These are phyloP conservation scores for Galerina marginata DNA, from an alignment of 768 basidiomycete genomes.

Conservation along the genomic window DNA sequence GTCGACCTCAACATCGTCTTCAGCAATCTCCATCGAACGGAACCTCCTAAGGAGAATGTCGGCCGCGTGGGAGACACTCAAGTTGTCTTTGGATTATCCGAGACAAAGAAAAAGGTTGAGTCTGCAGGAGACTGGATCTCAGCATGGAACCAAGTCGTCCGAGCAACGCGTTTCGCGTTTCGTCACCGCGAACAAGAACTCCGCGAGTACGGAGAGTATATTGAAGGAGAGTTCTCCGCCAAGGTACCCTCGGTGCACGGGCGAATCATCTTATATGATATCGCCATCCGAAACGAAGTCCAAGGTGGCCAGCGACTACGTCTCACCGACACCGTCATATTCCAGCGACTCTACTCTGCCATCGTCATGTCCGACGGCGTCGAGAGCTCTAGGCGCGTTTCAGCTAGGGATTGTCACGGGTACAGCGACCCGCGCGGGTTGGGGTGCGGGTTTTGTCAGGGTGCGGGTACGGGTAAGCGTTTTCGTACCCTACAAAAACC, in stretches of 20 bases:
- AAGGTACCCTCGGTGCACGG: background rate
- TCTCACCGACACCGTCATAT: slow-evolving; percentile 16
- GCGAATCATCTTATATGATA: slow-evolving; percentile 20
- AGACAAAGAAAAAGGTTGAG: slow-evolving; percentile 20
- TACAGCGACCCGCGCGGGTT: too few relatives aligned
- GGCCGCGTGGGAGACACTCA: slow-evolving; percentile 20
- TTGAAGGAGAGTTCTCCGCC: slow-evolving; percentile 29
- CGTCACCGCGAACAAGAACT: slow-evolving; percentile 29
- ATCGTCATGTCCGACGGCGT: slow-evolving; percentile 7
- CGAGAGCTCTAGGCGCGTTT: background rate
- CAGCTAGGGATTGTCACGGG: too few relatives aligned
- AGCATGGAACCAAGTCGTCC: slow-evolving; percentile 22
- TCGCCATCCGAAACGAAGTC: slow-evolving; percentile 16
- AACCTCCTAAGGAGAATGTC: slow-evolving; percentile 18
- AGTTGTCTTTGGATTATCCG: slow-evolving; percentile 17
- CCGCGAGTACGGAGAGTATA: slow-evolving; percentile 24
- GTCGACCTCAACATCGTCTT: slow-evolving; percentile 2
- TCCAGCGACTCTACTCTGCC: background rate
- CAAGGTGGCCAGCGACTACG: slow-evolving; percentile 17
- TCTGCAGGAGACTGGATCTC: slow-evolving; percentile 27
- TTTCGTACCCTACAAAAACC: too few relatives aligned
- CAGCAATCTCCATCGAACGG: slow-evolving; percentile 15
- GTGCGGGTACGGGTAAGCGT: too few relatives aligned
- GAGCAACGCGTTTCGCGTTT: slow-evolving; percentile 29
- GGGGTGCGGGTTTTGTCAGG: too few relatives aligned